A percentile compares a stretch with the other conserved stretches of the same genome.
These are phyloP conservation scores for Triangularia verruculosa DNA, from an alignment of 2,329 filamentous ascomycete species.

Conservation along the genomic window DNA sequence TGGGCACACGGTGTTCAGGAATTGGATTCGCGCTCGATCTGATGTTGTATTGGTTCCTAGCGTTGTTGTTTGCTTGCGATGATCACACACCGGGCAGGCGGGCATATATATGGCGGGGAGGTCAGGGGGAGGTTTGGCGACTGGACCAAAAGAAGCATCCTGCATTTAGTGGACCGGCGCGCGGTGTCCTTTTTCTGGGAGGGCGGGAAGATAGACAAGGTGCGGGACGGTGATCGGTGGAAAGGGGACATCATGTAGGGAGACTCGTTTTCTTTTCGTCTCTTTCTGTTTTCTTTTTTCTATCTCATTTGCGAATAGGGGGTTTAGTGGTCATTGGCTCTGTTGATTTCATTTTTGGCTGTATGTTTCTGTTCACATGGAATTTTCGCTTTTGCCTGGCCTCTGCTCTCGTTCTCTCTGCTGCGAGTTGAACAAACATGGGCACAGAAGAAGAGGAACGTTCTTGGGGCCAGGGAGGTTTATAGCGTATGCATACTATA, in stretches of 20 bases:
- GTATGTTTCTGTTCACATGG: not conserved
- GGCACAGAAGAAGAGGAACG: not conserved
- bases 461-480: not conserved
- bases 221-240: not conserved
- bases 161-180: not conserved
- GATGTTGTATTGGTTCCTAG: slow-evolving; percentile 3
- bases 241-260: slow-evolving; percentile 7
- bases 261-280: slow-evolving; percentile 6
- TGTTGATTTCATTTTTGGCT: not conserved
- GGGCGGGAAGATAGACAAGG: not conserved
- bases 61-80: not conserved
- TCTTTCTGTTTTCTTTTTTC: slow-evolving; percentile 1
- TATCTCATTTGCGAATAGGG: not conserved
- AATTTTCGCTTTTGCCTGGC: not conserved
- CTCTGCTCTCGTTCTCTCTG: not conserved
- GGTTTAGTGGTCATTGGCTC: not conserved
- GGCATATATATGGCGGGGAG: not conserved
- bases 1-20: slow-evolving; percentile 1
- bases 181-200: not conserved
- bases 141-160: not conserved
- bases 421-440: not conserved
- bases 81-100: not conserved
- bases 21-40: slow-evolving; percentile 8
- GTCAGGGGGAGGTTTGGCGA: not conserved
- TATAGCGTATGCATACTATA: not conserved